Base-by-base conservation (phyloP, 73 alveolate genomes). In the Paraurostyla sp. region DNA sequence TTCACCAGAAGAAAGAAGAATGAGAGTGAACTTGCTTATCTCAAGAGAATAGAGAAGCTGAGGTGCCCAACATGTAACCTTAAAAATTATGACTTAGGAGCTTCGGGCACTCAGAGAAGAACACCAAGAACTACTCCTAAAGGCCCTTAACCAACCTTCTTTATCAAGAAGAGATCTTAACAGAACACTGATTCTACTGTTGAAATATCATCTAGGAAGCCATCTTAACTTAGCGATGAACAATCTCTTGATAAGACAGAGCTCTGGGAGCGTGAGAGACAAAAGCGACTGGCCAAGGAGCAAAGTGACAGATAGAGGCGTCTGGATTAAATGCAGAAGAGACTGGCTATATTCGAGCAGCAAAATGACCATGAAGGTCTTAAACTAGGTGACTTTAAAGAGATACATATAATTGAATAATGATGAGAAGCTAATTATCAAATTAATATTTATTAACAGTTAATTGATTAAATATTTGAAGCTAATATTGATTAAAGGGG, bases 31-130 rank as follows among this genome's bases (percentile, higher is more conserved):
- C 13, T 23, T 6, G 71, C 71, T 11, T 73, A 48, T 33, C 56
- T 30, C 32, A 40, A 71, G 7, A 23, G 71, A 1, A 45, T 50
- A 32, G 87, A 73, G 42, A 73, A 50, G 33, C 87, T 73, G 7
- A 42, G 87, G 11, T 73, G 87, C 56, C 73, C 71, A 13, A 73
- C 87, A 22, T 73, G 87, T 71, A 73, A 73, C 33, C 48, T 73
- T 9, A 73, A 73, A 30, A 45, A 16, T 50, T 50, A 48, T 23
- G 87, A 73, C 0, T 2, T 73, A 13, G 87, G 46, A 7, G 82
- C 60, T 1, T 30, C 82, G 7, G 16, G 82, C 16, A 58, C 82
- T 1, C 58, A 36, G 25, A 33, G 82, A 38, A 65, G 58, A 38
- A 65, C 82, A 2, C 82, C 82, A 6, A 65, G 48, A 60, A 27